These are phyloP conservation scores for Acer campestre DNA, from an alignment of 345 rosid genomes.

Conservation along the genomic window DNA sequence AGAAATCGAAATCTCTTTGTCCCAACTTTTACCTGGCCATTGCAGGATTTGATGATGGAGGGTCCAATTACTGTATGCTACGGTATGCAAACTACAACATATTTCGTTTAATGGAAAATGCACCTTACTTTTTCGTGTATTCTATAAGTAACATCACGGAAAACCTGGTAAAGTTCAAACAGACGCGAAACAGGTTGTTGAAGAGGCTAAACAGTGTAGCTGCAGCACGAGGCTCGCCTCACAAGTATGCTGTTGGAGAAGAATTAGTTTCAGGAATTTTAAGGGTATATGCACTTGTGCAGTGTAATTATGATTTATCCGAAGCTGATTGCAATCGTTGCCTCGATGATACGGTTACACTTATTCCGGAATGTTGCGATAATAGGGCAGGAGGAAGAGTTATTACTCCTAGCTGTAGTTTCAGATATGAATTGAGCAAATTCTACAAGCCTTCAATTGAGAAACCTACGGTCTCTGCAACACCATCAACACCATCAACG, in stretches of 20 bases:
- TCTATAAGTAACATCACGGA: neutral
- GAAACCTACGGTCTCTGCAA: neutral
- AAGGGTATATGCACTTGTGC: conserved; percentile 37
- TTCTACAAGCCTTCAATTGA: conserved; percentile 7
- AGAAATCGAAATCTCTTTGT: neutral
- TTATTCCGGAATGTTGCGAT: conserved; percentile 2
- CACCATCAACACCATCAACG: no score
- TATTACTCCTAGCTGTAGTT: conserved; percentile 11
- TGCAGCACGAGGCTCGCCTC: conserved; percentile 28
- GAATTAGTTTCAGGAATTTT: neutral
- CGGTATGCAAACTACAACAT: neutral
- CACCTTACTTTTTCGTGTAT: neutral
- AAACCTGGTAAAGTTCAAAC: conserved; percentile 22
- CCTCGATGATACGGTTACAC: conserved; percentile 4
- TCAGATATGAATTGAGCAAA: conserved; percentile 6
- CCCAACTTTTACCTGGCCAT: neutral
- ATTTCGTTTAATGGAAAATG: conserved; percentile 5
- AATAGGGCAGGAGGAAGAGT: conserved; percentile 6
- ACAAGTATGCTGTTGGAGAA: conserved; percentile 49
- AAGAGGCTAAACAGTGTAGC: conserved; percentile 26
- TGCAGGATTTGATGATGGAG: conserved; percentile 3
- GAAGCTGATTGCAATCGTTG: conserved; percentile 34
- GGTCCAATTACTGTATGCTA: neutral
- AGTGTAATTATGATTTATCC: conserved; percentile 52
- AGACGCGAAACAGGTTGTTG: conserved; percentile 19